Evolutionary conservation across 176 grass and related monocot genomes (phyloP).

Genomic region (Lolium multiflorum): DNA sequence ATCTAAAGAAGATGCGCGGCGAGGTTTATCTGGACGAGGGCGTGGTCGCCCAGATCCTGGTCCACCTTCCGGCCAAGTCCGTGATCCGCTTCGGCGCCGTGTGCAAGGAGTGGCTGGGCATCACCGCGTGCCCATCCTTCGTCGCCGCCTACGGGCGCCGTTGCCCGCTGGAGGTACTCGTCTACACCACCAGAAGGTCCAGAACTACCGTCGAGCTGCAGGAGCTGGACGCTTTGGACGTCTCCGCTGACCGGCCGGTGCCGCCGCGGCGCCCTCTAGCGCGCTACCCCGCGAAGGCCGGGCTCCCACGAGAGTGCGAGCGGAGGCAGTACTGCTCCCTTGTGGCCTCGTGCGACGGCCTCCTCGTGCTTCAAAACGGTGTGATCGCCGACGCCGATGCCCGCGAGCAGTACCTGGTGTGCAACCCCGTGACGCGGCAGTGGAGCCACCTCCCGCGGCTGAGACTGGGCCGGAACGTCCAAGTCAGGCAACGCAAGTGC

Average conservation of each 20-base stretch:
- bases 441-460: not conserved
- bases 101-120: not conserved
- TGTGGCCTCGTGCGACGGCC: too few relatives aligned
- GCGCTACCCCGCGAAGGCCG: too few relatives aligned
- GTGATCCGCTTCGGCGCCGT: not conserved
- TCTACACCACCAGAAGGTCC: not conserved
- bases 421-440: not conserved
- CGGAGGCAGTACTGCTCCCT: too few relatives aligned
- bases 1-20: not conserved
- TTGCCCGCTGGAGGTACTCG: not conserved
- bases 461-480: too few relatives aligned
- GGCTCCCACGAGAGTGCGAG: too few relatives aligned
- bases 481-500: too few relatives aligned
- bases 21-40: not conserved
- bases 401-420: not conserved
- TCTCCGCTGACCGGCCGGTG: too few relatives aligned
- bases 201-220: too few relatives aligned
- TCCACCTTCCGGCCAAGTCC: not conserved
- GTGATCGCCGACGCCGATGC: accelerated
- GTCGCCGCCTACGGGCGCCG: not conserved
- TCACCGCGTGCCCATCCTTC: not conserved
- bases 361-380: too few relatives aligned
- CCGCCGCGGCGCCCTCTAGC: too few relatives aligned
- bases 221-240: not conserved
- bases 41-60: not conserved